phyloP scores from a whole-genome alignment of 1,284 basidiomycete species.

The Cystobasidium sp. region DNA sequence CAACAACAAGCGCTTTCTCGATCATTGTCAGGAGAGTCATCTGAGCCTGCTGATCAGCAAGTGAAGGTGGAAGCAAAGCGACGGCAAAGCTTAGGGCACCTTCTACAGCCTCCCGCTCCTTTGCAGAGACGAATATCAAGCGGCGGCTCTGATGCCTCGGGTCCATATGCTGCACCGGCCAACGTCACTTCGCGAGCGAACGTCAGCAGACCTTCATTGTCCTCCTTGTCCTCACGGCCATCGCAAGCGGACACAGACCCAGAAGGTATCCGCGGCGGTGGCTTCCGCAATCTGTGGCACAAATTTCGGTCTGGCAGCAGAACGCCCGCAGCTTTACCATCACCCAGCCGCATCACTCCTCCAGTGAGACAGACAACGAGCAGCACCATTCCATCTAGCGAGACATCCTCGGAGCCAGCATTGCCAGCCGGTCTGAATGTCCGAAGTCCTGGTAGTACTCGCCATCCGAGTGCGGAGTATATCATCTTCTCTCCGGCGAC shows the following conservation, averaged over 20 bases:
- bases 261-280: constrained; percentile 14
- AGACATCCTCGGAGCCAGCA: constrained; percentile 6
- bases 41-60: constrained; percentile 2
- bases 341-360: constrained; percentile 7
- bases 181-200: constrained; percentile 3
- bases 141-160: constrained; percentile 25
- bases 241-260: constrained; percentile 11
- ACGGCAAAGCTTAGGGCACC: constrained; percentile 17
- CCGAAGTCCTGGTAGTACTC: constrained; percentile 28
- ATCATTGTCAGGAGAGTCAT: constrained; percentile 41
- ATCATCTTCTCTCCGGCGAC: constrained; percentile 28
- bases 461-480: constrained; percentile 14
- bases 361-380: not conserved
- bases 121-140: constrained; percentile 16
- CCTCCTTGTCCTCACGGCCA: constrained; percentile 17
- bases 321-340: constrained; percentile 18
- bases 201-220: constrained; percentile 18
- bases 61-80: not conserved
- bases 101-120: constrained; percentile 9
- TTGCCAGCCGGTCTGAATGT: not conserved
- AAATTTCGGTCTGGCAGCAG: constrained; percentile 38
- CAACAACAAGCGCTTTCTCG: constrained; percentile 25
- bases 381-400: constrained; percentile 13
- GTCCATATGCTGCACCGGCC: not conserved
- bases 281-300: constrained; percentile 23